Evolutionary conservation across 352 stramenopile genomes (phyloP), one percentile per base, ranked within the genome.

Genomic region (Globisporangium rhizosaccharum): DNA sequence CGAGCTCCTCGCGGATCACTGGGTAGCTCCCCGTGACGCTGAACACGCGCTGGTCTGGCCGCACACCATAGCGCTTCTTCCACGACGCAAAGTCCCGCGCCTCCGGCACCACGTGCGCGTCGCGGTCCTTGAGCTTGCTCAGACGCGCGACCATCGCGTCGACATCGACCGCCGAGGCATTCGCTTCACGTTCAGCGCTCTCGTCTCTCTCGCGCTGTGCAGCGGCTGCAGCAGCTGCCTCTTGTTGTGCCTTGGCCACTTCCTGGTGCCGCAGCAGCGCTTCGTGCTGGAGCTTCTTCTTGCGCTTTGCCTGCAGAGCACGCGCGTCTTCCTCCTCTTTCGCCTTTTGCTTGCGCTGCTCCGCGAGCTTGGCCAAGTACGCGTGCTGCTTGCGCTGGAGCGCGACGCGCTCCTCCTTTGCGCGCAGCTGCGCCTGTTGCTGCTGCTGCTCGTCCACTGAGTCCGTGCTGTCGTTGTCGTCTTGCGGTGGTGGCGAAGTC

Each of bases 1-100:
- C 73, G 2, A 97, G 71, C 26, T 90, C 86, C 54, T 96, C 81
- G 12, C 88, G 87, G 42, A 97, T 93, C 54, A 93, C 91, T 2
- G 91, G 91, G 59, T 97, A 97, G 81, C 87, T 96, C 2, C 91
- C 91, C 12, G 90, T 97, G 68, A 97, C 88, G 51, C 71, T 78
- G 51, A 97, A 97, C 30, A 97, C 91, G 48, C 89, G 91, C 60
- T 90, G 82, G 39, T 95, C 82, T 8, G 52, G 44, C 0, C 66
- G 55, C 4, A 97, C 75, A 9, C 79, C 84, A 58, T 97, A 73
- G 14, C 89, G 89, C 51, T 93, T 88, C 71, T 96, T 97, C 90
- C 90, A 97, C 23, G 90, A 85, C 48, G 60, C 71, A 68, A 96
- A 96, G 58, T 96, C 87, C 8, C 85, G 82, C 25, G 73, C 82